Base-by-base conservation (phyloP, 2,329 filamentous ascomycete genomes). In the Fusarium cicatricum region DNA sequence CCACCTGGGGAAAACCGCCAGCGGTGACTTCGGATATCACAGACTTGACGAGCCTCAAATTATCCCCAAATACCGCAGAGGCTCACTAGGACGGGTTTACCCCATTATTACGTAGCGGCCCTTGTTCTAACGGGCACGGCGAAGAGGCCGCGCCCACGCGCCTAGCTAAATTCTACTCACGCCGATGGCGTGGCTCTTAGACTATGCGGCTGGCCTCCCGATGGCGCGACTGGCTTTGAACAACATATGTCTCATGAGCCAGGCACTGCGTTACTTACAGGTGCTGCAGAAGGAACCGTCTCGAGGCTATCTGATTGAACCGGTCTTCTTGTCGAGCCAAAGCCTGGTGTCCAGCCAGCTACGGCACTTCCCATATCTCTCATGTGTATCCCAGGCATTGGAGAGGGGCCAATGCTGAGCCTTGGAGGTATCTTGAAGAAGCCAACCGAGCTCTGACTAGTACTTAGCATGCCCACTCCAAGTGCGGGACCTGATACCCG, bases 21-120 rank as follows among this genome's bases (percentile, higher is more conserved):
- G 12, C 34, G 44, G 33, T 34, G 46, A 37, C 37, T 15, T 49
- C 46, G 46, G 46, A 49, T 49, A 42, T 41, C 36, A 29, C n/a
- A n/a, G n/a, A n/a, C n/a, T n/a, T n/a, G 39, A 32, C 16, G 16
- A 37, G 12, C 34, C 39, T 40, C 29, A 36, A 41, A 29, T 34
- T 28, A 16, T 36, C 29, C 28, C 46, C 19, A 37, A 43, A 44
- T 43, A 37, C 45, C 45, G 31, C 19, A 53, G 17, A 43, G 14
- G 40, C 50, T 60, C 58, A 45, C 41, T 31, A 14, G 21, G 21
- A 50, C 11, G n/a, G 26, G 38, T 60, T 56, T 66, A 53, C 58
- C 54, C 60, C 58, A 65, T 66, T 54, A 64, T 64, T 62, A 66
- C 58, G 64, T 66, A 66, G 52, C 44, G 34, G 32, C 39, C 44